These are phyloP conservation scores for Penicillium riverlandense DNA, from an alignment of 495 filamentous ascomycete species.

Conservation along the genomic window DNA sequence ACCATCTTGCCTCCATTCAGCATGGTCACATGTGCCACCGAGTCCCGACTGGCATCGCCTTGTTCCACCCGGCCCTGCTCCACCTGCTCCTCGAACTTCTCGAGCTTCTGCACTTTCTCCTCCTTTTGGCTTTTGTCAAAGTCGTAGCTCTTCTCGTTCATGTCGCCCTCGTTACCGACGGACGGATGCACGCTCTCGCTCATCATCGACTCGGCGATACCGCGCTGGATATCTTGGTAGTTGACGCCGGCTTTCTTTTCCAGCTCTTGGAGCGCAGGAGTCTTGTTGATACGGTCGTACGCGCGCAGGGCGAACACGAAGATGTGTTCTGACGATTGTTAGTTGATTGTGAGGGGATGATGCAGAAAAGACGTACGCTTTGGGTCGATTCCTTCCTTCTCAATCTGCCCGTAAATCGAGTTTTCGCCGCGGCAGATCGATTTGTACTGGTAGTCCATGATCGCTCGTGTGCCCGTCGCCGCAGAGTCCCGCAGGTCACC, in stretches of 20 bases:
- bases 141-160: constrained; percentile 31
- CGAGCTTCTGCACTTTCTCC: constrained; percentile 44
- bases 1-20: constrained; percentile 54
- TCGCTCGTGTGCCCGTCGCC: constrained; percentile 80
- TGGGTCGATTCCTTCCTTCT: constrained; percentile 72
- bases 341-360: neutral
- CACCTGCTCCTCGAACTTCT: constrained; percentile 55
- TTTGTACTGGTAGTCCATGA: constrained; percentile 99
- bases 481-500: constrained; percentile 79
- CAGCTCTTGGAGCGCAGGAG: constrained; percentile 55
- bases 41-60: constrained; percentile 47
- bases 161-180: constrained; percentile 43
- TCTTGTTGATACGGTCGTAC: constrained; percentile 86
- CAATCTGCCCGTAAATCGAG: constrained; percentile 77
- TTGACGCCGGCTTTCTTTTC: constrained; percentile 73
- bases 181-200: constrained; percentile 60
- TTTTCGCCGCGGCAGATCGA: constrained; percentile 86
- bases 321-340: constrained; percentile 51
- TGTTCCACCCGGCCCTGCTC: constrained; percentile 31
- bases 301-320: constrained; percentile 89
- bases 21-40: constrained; percentile 79
- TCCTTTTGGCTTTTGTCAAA: constrained; percentile 28
- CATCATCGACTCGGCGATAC: constrained; percentile 81
- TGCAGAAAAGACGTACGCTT: constrained; percentile 18
- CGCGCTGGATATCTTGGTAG: constrained; percentile 79